Evolutionary conservation across 2,329 filamentous ascomycete species (phyloP).

Genomic region (Botrytis aclada): DNA sequence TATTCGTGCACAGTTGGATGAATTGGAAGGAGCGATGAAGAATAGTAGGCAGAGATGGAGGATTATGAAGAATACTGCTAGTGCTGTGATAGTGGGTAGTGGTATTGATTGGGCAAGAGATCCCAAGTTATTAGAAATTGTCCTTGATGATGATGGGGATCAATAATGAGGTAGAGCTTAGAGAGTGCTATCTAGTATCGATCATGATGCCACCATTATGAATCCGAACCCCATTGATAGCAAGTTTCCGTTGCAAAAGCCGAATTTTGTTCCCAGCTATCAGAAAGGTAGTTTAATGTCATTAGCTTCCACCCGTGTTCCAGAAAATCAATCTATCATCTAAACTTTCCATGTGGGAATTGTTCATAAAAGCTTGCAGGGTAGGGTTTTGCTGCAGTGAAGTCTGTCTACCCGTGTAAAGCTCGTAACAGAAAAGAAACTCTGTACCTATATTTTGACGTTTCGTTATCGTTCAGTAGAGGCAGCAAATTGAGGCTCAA

Average conservation of each 20-base stretch:
- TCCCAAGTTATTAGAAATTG: slow-evolving; percentile 63
- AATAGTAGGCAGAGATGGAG: slow-evolving; percentile 65
- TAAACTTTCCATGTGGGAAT: not conserved
- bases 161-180: slow-evolving; percentile 29
- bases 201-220: not conserved
- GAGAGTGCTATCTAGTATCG: not conserved
- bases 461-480: not conserved
- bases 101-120: slow-evolving; percentile 79
- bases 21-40: slow-evolving; percentile 57
- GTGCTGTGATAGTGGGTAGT: slow-evolving; percentile 75
- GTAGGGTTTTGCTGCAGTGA: not conserved
- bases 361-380: not conserved
- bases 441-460: not conserved
- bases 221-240: not conserved
- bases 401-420: not conserved
- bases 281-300: not conserved
- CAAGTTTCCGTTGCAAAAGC: no score
- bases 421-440: not conserved
- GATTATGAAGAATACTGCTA: slow-evolving; percentile 74
- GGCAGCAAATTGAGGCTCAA: not conserved
- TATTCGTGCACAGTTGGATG: slow-evolving; percentile 53
- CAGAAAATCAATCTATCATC: not conserved
- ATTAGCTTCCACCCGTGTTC: not conserved
- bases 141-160: slow-evolving; percentile 63
- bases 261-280: not conserved